Conservation (phyloP, 192 early-diverging fungal genomes). For the Powellomyces hirtus region DNA sequence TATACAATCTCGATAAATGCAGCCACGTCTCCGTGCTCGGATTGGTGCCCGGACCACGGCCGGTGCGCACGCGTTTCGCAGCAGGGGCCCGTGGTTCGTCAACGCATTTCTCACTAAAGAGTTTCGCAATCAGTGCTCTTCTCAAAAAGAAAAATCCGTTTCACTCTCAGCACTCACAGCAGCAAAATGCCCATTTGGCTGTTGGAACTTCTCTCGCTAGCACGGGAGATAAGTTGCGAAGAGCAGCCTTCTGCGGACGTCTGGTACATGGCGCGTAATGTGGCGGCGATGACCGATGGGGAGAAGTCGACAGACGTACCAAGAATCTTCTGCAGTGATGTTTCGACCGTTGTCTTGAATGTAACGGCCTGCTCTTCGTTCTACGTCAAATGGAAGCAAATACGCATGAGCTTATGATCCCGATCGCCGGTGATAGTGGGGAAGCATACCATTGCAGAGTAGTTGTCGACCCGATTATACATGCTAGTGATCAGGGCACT, state of each 20-base stretch:
- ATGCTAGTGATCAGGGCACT: constrained; percentile 2
- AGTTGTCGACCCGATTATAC: background rate
- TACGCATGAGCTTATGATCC: background rate
- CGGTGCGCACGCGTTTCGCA: constrained; percentile 13
- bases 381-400: background rate
- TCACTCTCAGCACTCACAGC: too few species aligned
- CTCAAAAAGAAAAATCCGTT: too few species aligned
- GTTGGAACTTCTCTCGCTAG: constrained; percentile 39
- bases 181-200: constrained; percentile 35
- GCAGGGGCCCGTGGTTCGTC: constrained; percentile 11
- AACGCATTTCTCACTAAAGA: constrained; percentile 27
- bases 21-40: constrained; percentile 48
- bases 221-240: constrained; percentile 17
- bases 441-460: background rate
- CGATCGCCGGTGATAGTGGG: background rate
- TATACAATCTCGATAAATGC: constrained; percentile 61
- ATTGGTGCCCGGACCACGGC: background rate
- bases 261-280: constrained; percentile 26
- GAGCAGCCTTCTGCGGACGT: constrained; percentile 1
- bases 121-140: too few species aligned
- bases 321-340: constrained; percentile 18
- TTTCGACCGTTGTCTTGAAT: background rate
- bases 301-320: constrained; percentile 10
- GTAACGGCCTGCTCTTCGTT: background rate
- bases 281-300: constrained; percentile 26